Percentiles rank a stretch among this genome's conserved stretches.
phyloP scores from a whole-genome alignment of 2,329 filamentous ascomycete species.

The Mycosphaerelloides madeirae region DNA sequence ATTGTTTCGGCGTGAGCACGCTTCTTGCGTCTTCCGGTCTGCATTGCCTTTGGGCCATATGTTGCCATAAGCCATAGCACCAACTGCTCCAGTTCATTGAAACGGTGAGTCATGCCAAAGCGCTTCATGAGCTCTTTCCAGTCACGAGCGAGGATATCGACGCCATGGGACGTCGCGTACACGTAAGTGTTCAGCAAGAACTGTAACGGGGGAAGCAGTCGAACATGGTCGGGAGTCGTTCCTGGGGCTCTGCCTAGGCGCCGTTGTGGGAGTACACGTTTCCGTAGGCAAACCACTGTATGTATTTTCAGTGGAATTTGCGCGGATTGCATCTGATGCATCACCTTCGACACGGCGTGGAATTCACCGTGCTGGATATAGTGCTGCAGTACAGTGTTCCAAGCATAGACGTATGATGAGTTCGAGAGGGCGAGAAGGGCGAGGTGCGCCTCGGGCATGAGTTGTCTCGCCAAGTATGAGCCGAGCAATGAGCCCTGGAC shows the following conservation, averaged over 20 bases:
- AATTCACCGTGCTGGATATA: constrained; percentile 31
- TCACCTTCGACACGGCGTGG: constrained; percentile 30
- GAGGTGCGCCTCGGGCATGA: constrained; percentile 51
- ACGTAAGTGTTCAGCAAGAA: constrained; percentile 47
- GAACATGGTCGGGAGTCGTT: constrained; percentile 11
- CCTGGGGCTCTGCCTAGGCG: constrained; percentile 34
- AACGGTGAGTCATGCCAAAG: constrained; percentile 53
- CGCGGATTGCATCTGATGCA: constrained; percentile 49
- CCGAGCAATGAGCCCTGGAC: constrained; percentile 53
- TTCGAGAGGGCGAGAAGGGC: constrained; percentile 48
- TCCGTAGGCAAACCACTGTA: constrained; percentile 43
- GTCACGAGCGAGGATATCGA: constrained; percentile 39
- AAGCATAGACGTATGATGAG: constrained; percentile 34
- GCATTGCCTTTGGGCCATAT: constrained; percentile 4
- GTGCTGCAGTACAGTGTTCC: constrained; percentile 47
- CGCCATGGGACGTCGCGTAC: constrained; percentile 28
- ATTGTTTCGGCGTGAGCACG: not conserved
- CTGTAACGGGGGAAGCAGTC: constrained; percentile 34
- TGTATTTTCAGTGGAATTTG: constrained; percentile 39
- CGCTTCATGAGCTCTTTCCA: constrained; percentile 59
- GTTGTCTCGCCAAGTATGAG: constrained; percentile 47
- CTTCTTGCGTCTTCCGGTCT: not conserved
- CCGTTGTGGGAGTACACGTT: constrained; percentile 38
- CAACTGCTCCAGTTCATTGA: constrained; percentile 49
- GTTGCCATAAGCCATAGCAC: constrained; percentile 47